A percentile compares a stretch with the other conserved stretches of the same genome.
These are phyloP conservation scores for Polytrichum commune DNA, from an alignment of 225 moss, liverwort and hornwort species.

Conservation along the genomic window DNA sequence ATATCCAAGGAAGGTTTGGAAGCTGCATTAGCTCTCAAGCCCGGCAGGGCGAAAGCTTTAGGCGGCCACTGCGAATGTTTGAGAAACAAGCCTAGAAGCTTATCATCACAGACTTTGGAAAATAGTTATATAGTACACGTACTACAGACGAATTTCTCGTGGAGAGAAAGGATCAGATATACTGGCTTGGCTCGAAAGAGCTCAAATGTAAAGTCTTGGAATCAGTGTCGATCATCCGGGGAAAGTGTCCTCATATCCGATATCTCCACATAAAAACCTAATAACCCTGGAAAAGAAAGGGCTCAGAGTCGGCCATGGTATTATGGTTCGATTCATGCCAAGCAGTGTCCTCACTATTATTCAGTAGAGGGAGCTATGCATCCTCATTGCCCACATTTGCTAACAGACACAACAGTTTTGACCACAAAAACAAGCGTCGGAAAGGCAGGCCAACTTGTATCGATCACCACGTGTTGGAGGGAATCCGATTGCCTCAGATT, in stretches of 20 bases:
- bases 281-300: background rate
- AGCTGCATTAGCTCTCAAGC: conserved; percentile 25
- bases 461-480: too few species aligned
- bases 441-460: conserved; percentile 24
- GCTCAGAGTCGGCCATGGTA: conserved; percentile 6
- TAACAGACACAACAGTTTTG: too few species aligned
- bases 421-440: conserved; percentile 9
- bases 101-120: conserved; percentile 4
- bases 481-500: conserved; percentile 29
- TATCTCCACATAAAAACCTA: too few species aligned
- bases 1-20: conserved; percentile 26
- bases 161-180: too few species aligned
- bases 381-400: background rate
- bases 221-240: too few species aligned
- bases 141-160: too few species aligned
- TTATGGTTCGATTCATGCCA: conserved; percentile 51
- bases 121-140: too few species aligned
- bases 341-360: conserved; percentile 34
- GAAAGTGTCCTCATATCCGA: too few species aligned
- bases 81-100: conserved; percentile 29
- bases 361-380: conserved; percentile 27
- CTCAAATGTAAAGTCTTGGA: too few species aligned
- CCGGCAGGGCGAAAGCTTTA: conserved; percentile 21
- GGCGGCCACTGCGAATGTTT: conserved; percentile 38
- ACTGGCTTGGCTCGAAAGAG: too few species aligned